A percentile compares a stretch with the other conserved stretches of the same genome.
Conservation (phyloP, 352 stramenopile genomes). For the Globisporangium emineosum region DNA sequence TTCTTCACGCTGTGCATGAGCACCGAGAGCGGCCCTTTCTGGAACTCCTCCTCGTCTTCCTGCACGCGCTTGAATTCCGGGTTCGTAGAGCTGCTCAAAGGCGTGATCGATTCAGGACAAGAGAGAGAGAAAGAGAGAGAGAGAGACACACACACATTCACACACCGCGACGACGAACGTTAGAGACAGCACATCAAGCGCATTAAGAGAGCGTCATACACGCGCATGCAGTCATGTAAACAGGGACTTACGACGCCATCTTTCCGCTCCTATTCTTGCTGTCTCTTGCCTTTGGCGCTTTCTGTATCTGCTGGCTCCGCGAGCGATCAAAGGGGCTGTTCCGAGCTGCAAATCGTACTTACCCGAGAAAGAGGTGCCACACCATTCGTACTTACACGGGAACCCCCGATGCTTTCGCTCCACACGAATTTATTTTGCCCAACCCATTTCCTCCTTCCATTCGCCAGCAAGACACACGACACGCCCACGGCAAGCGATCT, state of each 20-base stretch:
- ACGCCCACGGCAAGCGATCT: not conserved
- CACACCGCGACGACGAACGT: not conserved
- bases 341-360: not conserved
- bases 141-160: not conserved
- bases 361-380: not conserved
- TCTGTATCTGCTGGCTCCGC: not conserved
- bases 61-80: conserved; percentile 84
- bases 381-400: not conserved
- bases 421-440: not conserved
- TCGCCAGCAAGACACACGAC: not conserved
- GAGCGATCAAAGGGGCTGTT: not conserved
- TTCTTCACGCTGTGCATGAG: conserved; percentile 98
- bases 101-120: not conserved
- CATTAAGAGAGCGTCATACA: not conserved
- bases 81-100: conserved; percentile 19
- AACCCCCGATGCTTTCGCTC: not conserved
- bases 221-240: not conserved
- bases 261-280: not conserved
- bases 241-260: conserved; percentile 6
- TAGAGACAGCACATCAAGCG: not conserved
- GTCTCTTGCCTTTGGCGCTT: not conserved
- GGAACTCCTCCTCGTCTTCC: conserved; percentile 92
- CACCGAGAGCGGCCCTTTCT: conserved; percentile 96
- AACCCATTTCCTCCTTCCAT: conserved; percentile 3
- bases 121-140: too few species aligned